Evolutionary conservation across 371 early-diverging fungal genomes (phyloP).

Genomic region (Zychaea mexicana): DNA sequence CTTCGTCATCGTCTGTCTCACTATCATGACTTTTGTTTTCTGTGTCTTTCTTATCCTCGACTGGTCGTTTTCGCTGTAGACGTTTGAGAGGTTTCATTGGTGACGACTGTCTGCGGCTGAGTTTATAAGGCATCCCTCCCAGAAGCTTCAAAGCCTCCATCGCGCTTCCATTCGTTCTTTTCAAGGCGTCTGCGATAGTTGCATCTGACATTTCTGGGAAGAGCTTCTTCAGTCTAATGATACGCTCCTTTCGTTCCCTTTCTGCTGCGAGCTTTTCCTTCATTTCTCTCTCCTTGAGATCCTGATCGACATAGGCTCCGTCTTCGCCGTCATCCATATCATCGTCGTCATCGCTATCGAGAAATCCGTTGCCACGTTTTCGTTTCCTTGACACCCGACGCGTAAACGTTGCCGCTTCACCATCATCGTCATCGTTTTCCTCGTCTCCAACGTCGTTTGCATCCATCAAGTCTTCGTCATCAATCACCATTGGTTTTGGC

Average conservation of each 20-base stretch:
- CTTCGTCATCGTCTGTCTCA: not conserved
- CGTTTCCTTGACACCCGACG: constrained; percentile 6
- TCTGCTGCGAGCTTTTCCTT: not conserved
- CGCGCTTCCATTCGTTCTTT: constrained; percentile 7
- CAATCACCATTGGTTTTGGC: not conserved
- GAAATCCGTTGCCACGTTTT: not conserved
- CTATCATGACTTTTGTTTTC: not conserved
- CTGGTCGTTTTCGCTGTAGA: not conserved
- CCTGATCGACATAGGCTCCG: constrained; percentile 17
- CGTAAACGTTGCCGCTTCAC: not conserved
- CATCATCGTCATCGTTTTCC: constrained; percentile 14
- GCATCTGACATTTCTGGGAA: constrained; percentile 6
- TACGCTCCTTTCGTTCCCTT: too few species aligned
- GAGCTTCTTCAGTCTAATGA: not conserved
- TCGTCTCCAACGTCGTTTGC: not conserved
- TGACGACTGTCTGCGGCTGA: too few species aligned
- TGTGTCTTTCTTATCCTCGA: not conserved
- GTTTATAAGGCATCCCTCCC: constrained; percentile 9
- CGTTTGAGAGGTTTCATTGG: constrained; percentile 13
- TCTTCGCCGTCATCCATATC: constrained; percentile 22
- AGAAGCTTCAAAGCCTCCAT: constrained; percentile 12
- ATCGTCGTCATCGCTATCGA: constrained; percentile 10
- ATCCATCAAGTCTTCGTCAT: not conserved
- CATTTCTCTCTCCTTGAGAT: constrained; percentile 8
- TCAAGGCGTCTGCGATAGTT: not conserved